These are phyloP conservation scores for Vanderwaltozyma polyspora DNA, from an alignment of 805 yeast genomes.

Conservation along the genomic window DNA sequence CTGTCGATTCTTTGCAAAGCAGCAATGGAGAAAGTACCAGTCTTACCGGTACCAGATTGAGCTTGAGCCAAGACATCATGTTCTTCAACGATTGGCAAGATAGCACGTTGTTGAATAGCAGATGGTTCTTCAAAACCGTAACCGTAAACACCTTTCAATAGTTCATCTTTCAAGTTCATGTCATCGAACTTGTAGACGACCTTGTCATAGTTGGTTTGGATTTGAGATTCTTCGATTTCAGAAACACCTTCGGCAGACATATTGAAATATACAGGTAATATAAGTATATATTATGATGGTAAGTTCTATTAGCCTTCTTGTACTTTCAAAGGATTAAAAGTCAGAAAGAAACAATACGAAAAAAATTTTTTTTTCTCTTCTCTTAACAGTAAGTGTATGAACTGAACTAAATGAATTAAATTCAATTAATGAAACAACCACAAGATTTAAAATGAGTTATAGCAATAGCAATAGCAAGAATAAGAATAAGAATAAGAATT, in stretches of 20 bases:
- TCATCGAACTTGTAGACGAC: conserved; percentile 70
- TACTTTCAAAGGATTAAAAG: neutral
- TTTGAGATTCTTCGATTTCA: conserved; percentile 71
- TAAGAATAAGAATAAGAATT: no score
- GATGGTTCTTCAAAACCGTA: conserved; percentile 96
- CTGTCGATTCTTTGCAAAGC: conserved; percentile 68
- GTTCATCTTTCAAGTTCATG: conserved; percentile 57
- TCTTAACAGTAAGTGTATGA: no score
- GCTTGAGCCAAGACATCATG: conserved; percentile 97
- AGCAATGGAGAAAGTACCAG: conserved; percentile 91
- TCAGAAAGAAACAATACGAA: no score
- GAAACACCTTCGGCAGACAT: conserved; percentile 48
- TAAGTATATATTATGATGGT: conserved; percentile 1
- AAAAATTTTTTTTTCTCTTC: no score
- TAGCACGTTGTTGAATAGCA: conserved; percentile 96
- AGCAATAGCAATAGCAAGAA: no score
- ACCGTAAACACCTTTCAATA: conserved; percentile 59
- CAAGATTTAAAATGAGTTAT: no score
- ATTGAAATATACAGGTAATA: no score
- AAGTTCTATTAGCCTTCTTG: conserved; percentile 3
- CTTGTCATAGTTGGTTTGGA: conserved; percentile 94
- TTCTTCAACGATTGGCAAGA: conserved; percentile 86
- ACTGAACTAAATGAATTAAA: no score
- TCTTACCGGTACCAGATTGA: conserved; percentile 98
- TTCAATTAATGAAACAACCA: no score